Evolutionary conservation across 2,329 filamentous ascomycete genomes (phyloP), one percentile per base, ranked within the genome.

Genomic region (Verticillium isaacii): DNA sequence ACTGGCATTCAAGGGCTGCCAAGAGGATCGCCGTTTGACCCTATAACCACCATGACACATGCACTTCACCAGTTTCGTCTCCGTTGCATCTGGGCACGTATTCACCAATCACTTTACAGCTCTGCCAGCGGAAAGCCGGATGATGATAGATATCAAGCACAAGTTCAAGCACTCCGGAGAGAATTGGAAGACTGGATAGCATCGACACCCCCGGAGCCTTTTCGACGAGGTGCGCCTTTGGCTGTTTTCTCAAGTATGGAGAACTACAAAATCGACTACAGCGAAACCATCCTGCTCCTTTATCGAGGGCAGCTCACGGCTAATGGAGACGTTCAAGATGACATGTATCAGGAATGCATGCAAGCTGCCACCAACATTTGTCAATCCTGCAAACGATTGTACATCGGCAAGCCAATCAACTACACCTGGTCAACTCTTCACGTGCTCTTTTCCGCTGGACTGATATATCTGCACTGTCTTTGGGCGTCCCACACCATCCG

Each of bases 391-490:
- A 55, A 60, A 15, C 41, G 56, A 5, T 56, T 52, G 17, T 59
- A 60, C 36, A 58, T 64, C 19, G 61, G 56, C n/a, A 61, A 32
- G 29, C 37, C 56, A 1, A 63, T 62, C 15, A 62, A 64, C 2
- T 64, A 58, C 57, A 66, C 63, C 0, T 63, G 61, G 63, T 57
- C 58, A 0, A 62, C 62, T 17, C 54, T 64, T 2, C 63, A 64
- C 23, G 29, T 54, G 8, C 12, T 64, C 17, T 66, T 66, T 50
- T 37, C 62, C 4, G 61, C 58, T 9, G 64, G 62, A 0, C 61
- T 66, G 37, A 64, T 59, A 15, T 70, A 64, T 62, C 66, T 73
- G 2, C 69, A 75, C 62, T 75, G 73, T 56, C 68, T 76, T 4
- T 75, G 72, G 73, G 68, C 64, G 19, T 71, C 69, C 2, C 55